Conservation (phyloP, 2,329 filamentous ascomycete species). For the Talaromyces atroroseus region DNA sequence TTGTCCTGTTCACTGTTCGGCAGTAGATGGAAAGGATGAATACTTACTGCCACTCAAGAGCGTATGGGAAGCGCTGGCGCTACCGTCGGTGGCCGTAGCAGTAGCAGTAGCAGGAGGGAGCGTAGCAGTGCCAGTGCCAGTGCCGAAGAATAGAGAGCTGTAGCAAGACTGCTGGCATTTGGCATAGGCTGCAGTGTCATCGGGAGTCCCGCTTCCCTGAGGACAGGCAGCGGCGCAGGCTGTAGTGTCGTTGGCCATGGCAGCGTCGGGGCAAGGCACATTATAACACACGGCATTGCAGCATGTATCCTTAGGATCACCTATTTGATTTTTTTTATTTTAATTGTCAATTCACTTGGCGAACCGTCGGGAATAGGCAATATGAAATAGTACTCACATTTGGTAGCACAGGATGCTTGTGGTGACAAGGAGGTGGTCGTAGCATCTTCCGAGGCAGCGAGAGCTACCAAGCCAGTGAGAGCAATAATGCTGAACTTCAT, state of each 20-base stretch:
- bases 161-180: constrained; percentile 48
- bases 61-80: neutral
- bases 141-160: constrained; percentile 42
- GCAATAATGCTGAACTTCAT: constrained; percentile 42
- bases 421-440: constrained; percentile 30
- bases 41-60: constrained; percentile 5
- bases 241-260: constrained; percentile 47
- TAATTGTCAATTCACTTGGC: neutral
- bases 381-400: constrained; percentile 27
- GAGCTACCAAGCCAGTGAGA: constrained; percentile 41
- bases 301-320: constrained; percentile 42
- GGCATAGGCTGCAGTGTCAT: constrained; percentile 43
- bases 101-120: constrained; percentile 16
- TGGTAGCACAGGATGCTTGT: constrained; percentile 29
- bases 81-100: constrained; percentile 1
- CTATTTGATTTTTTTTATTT: constrained; percentile 20
- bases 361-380: neutral
- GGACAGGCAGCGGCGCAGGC: constrained; percentile 49
- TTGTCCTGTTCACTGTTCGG: neutral
- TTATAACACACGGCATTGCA: constrained; percentile 49
- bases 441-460: constrained; percentile 39
- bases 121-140: constrained; percentile 15
- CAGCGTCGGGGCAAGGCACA: constrained; percentile 48
- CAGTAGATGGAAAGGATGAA: neutral
- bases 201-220: constrained; percentile 46